A percentile compares a stretch with the other conserved stretches of the same genome.
Conservation (phyloP, 352 stramenopile genomes). For the Plasmopara muralis region DNA sequence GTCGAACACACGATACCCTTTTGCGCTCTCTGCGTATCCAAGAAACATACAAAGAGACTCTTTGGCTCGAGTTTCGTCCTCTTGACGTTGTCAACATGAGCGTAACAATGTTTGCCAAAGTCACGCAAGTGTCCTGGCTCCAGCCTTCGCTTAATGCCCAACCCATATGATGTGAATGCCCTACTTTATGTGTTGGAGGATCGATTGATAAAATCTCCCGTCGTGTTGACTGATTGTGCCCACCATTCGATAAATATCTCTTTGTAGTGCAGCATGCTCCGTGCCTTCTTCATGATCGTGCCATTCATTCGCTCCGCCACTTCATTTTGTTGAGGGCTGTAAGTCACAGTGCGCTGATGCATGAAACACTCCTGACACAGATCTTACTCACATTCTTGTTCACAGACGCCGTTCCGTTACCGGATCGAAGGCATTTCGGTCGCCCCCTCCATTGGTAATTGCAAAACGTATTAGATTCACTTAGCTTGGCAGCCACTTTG, state of each 20-base stretch:
- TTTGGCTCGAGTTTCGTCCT: not conserved
- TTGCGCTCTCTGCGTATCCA: not conserved
- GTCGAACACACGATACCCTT: not conserved
- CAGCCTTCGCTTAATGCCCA: not conserved
- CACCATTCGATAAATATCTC: not conserved
- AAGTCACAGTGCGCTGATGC: not conserved
- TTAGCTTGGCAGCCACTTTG: not conserved
- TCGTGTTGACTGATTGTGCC: not conserved
- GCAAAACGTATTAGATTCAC: not conserved
- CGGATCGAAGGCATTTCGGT: not conserved
- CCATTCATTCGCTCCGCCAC: not conserved
- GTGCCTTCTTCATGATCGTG: not conserved
- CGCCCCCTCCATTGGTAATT: not conserved
- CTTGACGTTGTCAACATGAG: not conserved
- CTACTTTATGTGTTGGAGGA: not conserved
- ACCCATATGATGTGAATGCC: not conserved
- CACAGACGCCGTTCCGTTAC: not conserved
- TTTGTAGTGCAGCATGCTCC: not conserved
- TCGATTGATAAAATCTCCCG: not conserved
- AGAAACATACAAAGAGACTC: not conserved
- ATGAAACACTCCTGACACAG: not conserved
- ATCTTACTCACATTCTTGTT: not conserved
- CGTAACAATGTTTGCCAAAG: not conserved
- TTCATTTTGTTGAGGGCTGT: not conserved
- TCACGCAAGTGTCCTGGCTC: not conserved